These are phyloP conservation scores for Cyphellophora europaea DNA, from an alignment of 2,329 filamentous ascomycete genomes.

Conservation along the genomic window DNA sequence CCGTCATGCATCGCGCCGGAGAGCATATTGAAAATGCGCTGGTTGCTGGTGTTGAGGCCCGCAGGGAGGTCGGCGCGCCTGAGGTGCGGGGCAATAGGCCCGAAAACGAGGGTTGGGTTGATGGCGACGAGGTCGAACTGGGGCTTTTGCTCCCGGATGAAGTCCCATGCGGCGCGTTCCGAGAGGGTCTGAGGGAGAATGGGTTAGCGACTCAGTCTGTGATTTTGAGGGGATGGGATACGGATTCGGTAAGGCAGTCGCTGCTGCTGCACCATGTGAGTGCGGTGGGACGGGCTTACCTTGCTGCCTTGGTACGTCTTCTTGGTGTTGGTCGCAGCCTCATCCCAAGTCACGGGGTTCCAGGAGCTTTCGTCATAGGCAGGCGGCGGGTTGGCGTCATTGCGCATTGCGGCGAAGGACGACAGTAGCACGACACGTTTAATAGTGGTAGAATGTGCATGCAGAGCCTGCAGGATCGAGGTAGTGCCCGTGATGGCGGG, in stretches of 20 bases:
- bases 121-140: conserved; percentile 30
- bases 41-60: conserved; percentile 28
- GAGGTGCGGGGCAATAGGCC: conserved; percentile 22
- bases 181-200: no score
- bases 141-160: conserved; percentile 18
- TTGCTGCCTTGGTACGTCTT: conserved; percentile 43
- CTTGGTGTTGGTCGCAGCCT: conserved; percentile 23
- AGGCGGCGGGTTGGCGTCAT: conserved; percentile 29
- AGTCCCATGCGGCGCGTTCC: conserved; percentile 19
- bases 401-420: conserved; percentile 55
- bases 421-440: conserved; percentile 64
- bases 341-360: conserved; percentile 33
- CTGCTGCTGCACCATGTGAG: no score
- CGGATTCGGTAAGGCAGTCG: no score
- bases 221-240: no score
- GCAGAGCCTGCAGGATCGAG: conserved; percentile 51
- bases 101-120: conserved; percentile 36
- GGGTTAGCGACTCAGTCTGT: conserved; percentile 18
- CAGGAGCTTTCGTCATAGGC: conserved; percentile 28
- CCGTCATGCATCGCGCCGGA: conserved; percentile 19
- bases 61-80: conserved; percentile 5
- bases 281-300: no score
- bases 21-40: conserved; percentile 21
- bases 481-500: conserved; percentile 55
- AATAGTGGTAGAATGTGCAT: conserved; percentile 52